These are phyloP conservation scores for Mortierella hygrophila DNA, from an alignment of 192 early-diverging fungal species.

Conservation along the genomic window DNA sequence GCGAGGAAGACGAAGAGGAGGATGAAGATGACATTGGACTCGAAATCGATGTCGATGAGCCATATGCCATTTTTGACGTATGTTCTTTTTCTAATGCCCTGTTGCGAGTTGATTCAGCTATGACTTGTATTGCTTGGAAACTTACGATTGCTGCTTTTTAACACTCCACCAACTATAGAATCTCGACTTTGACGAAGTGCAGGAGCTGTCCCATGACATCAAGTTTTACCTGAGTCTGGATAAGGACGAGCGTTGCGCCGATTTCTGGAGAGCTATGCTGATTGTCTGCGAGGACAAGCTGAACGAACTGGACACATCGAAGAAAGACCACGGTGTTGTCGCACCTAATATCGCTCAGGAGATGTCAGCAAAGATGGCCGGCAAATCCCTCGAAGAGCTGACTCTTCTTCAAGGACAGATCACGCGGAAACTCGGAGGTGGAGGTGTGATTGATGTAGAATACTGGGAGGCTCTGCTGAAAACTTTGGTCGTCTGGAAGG, in stretches of 20 bases:
- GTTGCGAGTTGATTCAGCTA: not conserved
- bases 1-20: constrained; percentile 79
- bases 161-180: constrained; percentile 58
- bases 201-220: constrained; percentile 89
- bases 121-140: not conserved
- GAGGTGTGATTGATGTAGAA: constrained; percentile 88
- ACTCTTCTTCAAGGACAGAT: constrained; percentile 81
- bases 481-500: constrained; percentile 84
- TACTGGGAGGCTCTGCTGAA: constrained; percentile 93
- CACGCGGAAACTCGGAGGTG: constrained; percentile 73
- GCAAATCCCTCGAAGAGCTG: constrained; percentile 84
- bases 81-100: not conserved
- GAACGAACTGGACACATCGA: constrained; percentile 51
- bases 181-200: constrained; percentile 72
- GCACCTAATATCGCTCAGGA: constrained; percentile 67
- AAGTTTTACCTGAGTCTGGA: constrained; percentile 90
- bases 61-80: constrained; percentile 83
- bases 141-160: not conserved
- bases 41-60: constrained; percentile 91
- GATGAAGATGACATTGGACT: constrained; percentile 69
- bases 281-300: constrained; percentile 84
- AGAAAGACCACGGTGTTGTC: constrained; percentile 56
- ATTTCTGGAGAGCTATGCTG: constrained; percentile 92
- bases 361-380: constrained; percentile 75
- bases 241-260: constrained; percentile 75